Conservation (phyloP, 2,329 filamentous ascomycete genomes). For the Colletotrichum navitas region DNA sequence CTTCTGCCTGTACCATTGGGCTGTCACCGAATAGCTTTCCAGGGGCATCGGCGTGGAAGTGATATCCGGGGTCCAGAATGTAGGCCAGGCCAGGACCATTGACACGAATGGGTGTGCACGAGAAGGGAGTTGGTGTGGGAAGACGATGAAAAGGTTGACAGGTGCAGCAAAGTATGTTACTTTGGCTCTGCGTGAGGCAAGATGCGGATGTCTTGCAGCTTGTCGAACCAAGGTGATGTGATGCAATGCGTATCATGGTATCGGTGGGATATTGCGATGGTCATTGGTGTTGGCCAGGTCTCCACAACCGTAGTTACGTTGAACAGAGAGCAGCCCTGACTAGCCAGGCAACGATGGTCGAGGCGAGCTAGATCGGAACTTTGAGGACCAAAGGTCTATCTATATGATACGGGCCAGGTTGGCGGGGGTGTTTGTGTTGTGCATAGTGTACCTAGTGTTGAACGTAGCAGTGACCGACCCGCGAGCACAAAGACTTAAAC, state of each 20-base stretch:
- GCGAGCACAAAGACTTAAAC: slow-evolving; percentile 21
- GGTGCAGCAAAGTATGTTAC: slow-evolving; percentile 11
- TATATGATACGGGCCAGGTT: slow-evolving; percentile 37
- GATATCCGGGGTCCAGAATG: slow-evolving; percentile 29
- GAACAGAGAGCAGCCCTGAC: neutral
- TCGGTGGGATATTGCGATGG: slow-evolving; percentile 36
- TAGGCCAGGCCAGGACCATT: slow-evolving; percentile 26
- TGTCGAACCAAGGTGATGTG: slow-evolving; percentile 22
- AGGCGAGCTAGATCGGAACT: slow-evolving; percentile 10
- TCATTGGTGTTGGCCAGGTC: slow-evolving; percentile 11
- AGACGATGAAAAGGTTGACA: slow-evolving; percentile 15
- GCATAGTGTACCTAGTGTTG: slow-evolving; percentile 22
- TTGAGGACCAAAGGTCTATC: slow-evolving; percentile 21
- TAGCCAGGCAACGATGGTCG: neutral
- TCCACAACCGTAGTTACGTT: slow-evolving; percentile 21
- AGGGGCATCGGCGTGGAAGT: slow-evolving; percentile 25
- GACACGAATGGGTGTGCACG: slow-evolving; percentile 29
- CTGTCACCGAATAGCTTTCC: slow-evolving; percentile 24
- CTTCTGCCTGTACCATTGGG: slow-evolving; percentile 22
- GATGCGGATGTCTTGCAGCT: slow-evolving; percentile 1
- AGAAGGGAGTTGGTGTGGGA: slow-evolving; percentile 21
- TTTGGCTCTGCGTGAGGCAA: slow-evolving; percentile 21
- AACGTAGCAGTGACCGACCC: slow-evolving; percentile 29
- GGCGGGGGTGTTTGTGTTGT: slow-evolving; percentile 35
- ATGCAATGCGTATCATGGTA: slow-evolving; percentile 19